Base-by-base conservation (phyloP, 805 yeast genomes). In the Yarrowia porcina region DNA sequence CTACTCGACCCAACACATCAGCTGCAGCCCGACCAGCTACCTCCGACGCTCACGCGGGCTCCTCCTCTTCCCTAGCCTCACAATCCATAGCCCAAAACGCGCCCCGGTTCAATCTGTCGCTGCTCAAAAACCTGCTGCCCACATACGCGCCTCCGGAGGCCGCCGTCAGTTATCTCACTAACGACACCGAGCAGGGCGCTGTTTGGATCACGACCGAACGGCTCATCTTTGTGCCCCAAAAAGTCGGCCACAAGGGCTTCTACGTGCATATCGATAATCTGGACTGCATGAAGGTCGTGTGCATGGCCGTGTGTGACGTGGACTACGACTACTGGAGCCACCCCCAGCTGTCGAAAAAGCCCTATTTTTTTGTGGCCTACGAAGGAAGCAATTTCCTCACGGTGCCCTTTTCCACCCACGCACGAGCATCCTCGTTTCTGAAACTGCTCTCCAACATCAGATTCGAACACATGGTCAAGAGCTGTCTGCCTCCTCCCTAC, bases 401-500 rank as follows among this genome's bases (percentile, higher is more conserved):
- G 0, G 66, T 72, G 17, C 72, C 72, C n/a, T 72, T 71, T 57
- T 65, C 73, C 11, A 63, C 69, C 2, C 63, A 65, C 27, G 52
- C 61, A 17, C 67, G 71, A 9, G 67, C 72, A 15, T 60, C 67
- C 17, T 66, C 70, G 28, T 70, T 72, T 50, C 63, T 70, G 33
- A 66, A 69, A 38, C 65, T 70, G 39, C 66, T 71, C 38, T 65
- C 73, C 35, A 72, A 71, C 63, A 66, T 72, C 25, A 69, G 72
- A 27, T 71, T 72, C 44, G 75, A 72, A 63, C 72, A 72, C 63
- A 65, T 65, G 63, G 70, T 72, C 23, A 67, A 72, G n/a, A 67
- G 67, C 30, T 67, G 68, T 36, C 65, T 72, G 42, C 72, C 74
- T 12, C 74, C 74, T 3, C 68, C 67, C n/a, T 71, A 71, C 36